These are phyloP conservation scores for Crithidia mellificae DNA, from an alignment of 208 protist genomes.

Conservation along the genomic window DNA sequence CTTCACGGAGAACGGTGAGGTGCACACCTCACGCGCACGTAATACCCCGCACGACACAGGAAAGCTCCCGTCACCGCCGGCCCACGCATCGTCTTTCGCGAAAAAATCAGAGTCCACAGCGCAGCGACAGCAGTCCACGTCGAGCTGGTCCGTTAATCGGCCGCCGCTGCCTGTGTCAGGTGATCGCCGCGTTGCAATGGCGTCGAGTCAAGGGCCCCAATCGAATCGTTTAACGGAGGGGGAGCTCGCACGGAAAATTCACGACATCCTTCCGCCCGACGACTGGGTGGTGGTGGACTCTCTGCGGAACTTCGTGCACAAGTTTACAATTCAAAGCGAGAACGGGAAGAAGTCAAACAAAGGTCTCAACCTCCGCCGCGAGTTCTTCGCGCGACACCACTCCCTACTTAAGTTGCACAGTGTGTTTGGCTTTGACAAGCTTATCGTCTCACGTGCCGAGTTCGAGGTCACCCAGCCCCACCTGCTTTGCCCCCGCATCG, in stretches of 20 bases:
- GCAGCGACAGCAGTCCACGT: too few species aligned
- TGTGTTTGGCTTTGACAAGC: conserved; percentile 28
- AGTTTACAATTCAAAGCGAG: background rate
- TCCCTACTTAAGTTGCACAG: conserved; percentile 25
- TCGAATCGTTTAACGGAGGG: conserved; percentile 28
- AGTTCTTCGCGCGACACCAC: conserved; percentile 27
- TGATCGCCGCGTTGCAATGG: too few species aligned
- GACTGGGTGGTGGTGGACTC: conserved; percentile 33
- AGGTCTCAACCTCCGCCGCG: conserved; percentile 28
- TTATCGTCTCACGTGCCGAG: conserved; percentile 45
- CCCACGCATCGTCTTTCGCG: too few species aligned
- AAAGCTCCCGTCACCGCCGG: too few species aligned
- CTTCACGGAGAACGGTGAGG: conserved; percentile 21
- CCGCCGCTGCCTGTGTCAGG: too few species aligned
- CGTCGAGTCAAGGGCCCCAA: too few species aligned
- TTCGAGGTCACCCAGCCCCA: conserved; percentile 28
- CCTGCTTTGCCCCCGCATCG: conserved; percentile 44
- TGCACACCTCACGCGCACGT: conserved; percentile 60
- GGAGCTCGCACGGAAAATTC: conserved; percentile 36
- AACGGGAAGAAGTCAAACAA: background rate
- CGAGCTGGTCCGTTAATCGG: too few species aligned
- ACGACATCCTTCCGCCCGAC: conserved; percentile 33
- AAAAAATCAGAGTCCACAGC: too few species aligned
- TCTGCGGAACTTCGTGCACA: conserved; percentile 15
- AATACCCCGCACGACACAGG: too few species aligned